These are phyloP conservation scores for Cordyceps cateniannulata DNA, from an alignment of 2,329 filamentous ascomycete genomes.

Conservation along the genomic window DNA sequence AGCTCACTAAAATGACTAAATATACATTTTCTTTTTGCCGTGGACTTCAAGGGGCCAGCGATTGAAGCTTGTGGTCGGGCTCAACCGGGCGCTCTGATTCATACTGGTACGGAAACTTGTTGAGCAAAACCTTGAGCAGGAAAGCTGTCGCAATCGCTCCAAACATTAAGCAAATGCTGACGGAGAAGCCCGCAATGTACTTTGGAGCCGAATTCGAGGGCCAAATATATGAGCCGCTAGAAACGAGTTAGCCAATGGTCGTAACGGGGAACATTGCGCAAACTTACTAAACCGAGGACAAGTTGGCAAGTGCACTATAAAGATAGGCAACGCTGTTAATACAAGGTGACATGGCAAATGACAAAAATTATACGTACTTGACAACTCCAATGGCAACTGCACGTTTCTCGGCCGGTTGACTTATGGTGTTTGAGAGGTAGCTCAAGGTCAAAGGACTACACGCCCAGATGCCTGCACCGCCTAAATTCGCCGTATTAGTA, in stretches of 20 bases:
- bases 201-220: constrained; percentile 7
- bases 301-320: constrained; percentile 7
- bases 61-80: background rate
- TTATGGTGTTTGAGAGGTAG: constrained; percentile 12
- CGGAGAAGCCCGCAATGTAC: constrained; percentile 8
- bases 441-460: constrained; percentile 11
- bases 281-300: constrained; percentile 11
- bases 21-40: background rate
- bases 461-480: constrained; percentile 9
- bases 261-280: background rate
- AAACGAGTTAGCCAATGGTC: background rate
- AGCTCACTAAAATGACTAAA: background rate
- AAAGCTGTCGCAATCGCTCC: constrained; percentile 2
- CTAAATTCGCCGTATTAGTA: background rate
- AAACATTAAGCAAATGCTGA: constrained; percentile 11
- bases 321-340: background rate
- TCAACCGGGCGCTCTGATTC: background rate
- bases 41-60: background rate
- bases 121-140: constrained; percentile 2
- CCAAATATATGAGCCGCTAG: constrained; percentile 12
- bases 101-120: constrained; percentile 4
- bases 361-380: background rate
- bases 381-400: constrained; percentile 11
- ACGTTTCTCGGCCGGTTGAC: constrained; percentile 9
- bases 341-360: background rate